Conservation (phyloP, 208 protist species). For the Tritrichomonas musculus region DNA sequence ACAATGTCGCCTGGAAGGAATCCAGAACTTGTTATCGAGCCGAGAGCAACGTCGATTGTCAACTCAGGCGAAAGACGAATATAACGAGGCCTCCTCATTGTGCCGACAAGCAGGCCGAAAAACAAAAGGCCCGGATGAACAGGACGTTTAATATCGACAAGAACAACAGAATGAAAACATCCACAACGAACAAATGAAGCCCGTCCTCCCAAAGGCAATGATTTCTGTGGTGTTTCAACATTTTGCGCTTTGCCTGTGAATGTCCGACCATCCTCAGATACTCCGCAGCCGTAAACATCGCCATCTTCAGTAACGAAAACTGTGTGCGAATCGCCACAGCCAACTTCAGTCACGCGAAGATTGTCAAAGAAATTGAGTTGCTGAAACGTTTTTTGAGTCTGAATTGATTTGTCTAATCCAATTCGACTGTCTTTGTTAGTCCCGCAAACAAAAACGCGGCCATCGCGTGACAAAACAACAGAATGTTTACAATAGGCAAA, state of each 20-base stretch:
- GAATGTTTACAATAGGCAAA: background rate
- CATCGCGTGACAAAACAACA: background rate
- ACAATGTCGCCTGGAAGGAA: background rate
- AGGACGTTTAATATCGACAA: background rate
- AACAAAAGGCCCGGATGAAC: slow-evolving; percentile 17
- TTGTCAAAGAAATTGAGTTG: background rate
- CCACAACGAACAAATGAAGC: slow-evolving; percentile 5
- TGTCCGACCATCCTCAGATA: background rate
- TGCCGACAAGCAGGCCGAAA: background rate
- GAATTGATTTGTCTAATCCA: background rate
- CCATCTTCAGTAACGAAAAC: background rate
- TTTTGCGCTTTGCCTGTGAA: background rate
- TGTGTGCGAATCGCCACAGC: background rate
- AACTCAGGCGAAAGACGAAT: background rate
- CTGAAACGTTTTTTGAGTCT: background rate
- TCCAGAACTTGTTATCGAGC: background rate
- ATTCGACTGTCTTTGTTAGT: background rate
- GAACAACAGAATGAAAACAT: background rate
- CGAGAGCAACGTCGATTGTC: background rate
- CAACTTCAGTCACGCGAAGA: background rate
- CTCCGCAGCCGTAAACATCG: background rate
- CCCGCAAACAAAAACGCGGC: slow-evolving; percentile 3
- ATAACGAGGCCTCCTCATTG: background rate
- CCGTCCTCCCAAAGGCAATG: background rate
- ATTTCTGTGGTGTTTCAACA: background rate